Evolutionary conservation across 768 basidiomycete species (phyloP).

Genomic region (Auriscalpium microsporum): DNA sequence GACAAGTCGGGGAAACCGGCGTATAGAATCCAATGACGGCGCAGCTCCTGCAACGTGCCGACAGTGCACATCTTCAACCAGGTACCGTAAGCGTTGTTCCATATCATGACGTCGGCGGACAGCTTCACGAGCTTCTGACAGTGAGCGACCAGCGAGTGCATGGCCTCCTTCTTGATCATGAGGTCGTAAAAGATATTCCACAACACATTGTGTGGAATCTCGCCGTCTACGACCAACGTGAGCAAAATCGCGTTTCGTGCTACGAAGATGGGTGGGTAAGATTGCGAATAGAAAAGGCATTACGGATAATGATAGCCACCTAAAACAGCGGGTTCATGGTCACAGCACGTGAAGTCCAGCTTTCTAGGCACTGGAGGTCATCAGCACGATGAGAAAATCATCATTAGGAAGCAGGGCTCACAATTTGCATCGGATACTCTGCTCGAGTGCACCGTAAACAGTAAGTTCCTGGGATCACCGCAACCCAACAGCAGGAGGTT

Average conservation of each 20-base stretch:
- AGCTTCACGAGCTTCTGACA: slow-evolving; percentile 30
- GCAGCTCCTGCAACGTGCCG: slow-evolving; percentile 31
- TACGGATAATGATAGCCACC: slow-evolving; percentile 24
- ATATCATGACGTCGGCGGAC: slow-evolving; percentile 27
- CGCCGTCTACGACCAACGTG: slow-evolving; percentile 31
- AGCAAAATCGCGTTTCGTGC: slow-evolving; percentile 42
- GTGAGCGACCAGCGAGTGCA: slow-evolving; percentile 28
- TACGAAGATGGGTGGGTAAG: slow-evolving; percentile 12
- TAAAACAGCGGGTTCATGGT: slow-evolving; percentile 38
- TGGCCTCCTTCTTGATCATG: slow-evolving; percentile 31
- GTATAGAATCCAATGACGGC: slow-evolving; percentile 29
- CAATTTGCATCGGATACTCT: background rate
- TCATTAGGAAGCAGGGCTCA: background rate
- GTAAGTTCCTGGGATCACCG: background rate
- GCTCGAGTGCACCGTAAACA: background rate
- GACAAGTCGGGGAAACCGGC: background rate
- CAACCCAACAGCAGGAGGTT: background rate
- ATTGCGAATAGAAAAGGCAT: background rate
- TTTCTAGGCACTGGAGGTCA: slow-evolving; percentile 12
- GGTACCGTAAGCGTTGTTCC: slow-evolving; percentile 31
- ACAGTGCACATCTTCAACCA: slow-evolving; percentile 30
- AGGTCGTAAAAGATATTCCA: slow-evolving; percentile 46
- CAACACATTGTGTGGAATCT: slow-evolving; percentile 11
- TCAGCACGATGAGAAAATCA: background rate
- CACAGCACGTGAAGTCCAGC: slow-evolving; percentile 44